Base-by-base conservation (phyloP, 1,284 basidiomycete genomes). In the Moesziomyces sp. region DNA sequence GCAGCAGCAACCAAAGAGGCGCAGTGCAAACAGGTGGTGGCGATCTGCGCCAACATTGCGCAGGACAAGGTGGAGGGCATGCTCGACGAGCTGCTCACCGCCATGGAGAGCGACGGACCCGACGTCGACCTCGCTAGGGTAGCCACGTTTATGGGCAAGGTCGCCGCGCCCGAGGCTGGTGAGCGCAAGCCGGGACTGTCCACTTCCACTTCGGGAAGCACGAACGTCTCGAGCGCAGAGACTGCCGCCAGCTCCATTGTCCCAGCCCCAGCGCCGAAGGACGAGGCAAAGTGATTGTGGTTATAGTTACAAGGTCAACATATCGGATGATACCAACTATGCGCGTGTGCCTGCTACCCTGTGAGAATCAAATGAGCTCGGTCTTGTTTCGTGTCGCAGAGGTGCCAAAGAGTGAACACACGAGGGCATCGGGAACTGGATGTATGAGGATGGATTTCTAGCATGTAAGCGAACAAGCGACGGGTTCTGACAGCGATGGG, bases 61-160 rank as follows among this genome's bases (percentile, higher is more conserved):
- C 88, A 93, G 49, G 92, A 95, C 77, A 91, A 91, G 83, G 92
- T 97, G 47, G 94, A 97, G 85, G 90, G 90, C 91, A 92, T 93
- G 89, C 87, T 96, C 51, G 93, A 94, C 81, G 91, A 93, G 74
- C 87, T 97, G 47, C 88, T 94, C 24, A 88, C 93, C 59, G 93
- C 94, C 24, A 90, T 96, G 55, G 93, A 96, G 85, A 93, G 91
- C 79, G 93, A 96, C 83, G 87, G 92, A 1, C 63, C 67, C 2
- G 90, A 92, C 72, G 90, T 94, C 23, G 93, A 96, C 84, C 89
- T 95, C 57, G 90, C 90, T 44, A 89, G 93, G 54, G 91, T 95
- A 46, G 92, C 93, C 48, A 92, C 91, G 7, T 94, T 96, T 83
- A 92, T 96, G 91, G 91, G 85, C 56, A 86, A 81, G 59, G 74